Base-by-base conservation (phyloP, 805 yeast genomes). In the Barnettozyma sp. region DNA sequence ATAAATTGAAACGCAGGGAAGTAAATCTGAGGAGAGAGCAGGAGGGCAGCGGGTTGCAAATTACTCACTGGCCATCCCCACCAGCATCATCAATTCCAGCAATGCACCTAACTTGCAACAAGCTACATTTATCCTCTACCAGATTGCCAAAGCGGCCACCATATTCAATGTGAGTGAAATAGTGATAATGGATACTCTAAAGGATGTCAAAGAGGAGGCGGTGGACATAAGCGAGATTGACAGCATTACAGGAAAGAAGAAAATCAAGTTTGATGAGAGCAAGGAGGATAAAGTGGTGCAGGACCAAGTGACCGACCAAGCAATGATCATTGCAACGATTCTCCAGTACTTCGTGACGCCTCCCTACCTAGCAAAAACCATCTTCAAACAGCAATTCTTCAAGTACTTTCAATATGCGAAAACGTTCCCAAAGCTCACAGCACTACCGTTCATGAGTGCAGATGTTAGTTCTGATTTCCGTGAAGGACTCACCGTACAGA, bases 291-390 rank as follows among this genome's bases (percentile, higher is more conserved):
- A 24, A 46, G 21, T 25, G 31, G 21, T 38, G 26, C 36, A 44
- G 22, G 38, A 46, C 4, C 44, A 38, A 41, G 42, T 46, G 48
- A 34, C 49, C 56, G 33, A 63, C 39, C 63, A 65, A 24, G 60
- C 78, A 0, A 57, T 78, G 52, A 50, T 78, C 7, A 67, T 85
- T 36, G 87, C 90, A 2, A 65, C 78, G 1, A 63, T 87, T 26
- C 60, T 87, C 38, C 94, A 85, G 53, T 86, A 64, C 53, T 84
- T 84, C 50, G 76, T 86, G 12, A 86, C 95, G 0, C 95, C 96
- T 2, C 82, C 85, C 33, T 84, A 87, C 52, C 64, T 87, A 28
- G 71, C 78, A 14, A 78, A 78, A 41, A 59, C 78, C 2, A 67
- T 80, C 5, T 84, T 86, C 62, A 66, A 70, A 42, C 60, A 66